Conservation (phyloP, 2,329 filamentous ascomycete species). For the Sporothrix luriei region DNA sequence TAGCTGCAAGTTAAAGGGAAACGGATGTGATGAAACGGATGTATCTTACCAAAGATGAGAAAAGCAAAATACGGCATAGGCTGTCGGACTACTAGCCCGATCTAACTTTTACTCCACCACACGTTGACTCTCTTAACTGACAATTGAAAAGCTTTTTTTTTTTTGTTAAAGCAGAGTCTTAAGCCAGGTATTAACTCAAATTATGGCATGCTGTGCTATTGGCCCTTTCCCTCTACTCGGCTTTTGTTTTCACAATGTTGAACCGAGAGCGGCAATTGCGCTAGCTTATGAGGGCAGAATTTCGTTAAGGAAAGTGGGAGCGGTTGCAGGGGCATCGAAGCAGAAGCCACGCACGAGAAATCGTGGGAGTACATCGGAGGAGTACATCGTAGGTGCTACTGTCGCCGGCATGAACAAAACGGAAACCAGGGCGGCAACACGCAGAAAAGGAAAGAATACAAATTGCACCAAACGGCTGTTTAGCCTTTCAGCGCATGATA, state of each 20-base stretch:
- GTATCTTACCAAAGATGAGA: background rate
- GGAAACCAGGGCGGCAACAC: background rate
- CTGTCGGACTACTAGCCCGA: no score
- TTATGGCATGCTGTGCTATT: no score
- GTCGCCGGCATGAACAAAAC: background rate
- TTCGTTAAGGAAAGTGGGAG: slow-evolving; percentile 9
- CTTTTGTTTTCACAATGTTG: no score
- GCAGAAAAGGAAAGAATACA: slow-evolving; percentile 3
- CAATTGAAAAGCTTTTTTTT: no score
- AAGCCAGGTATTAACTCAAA: no score
- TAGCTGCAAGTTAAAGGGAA: background rate
- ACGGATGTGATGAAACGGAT: background rate
- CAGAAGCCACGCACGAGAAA: background rate
- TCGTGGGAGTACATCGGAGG: no score
- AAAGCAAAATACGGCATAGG: background rate
- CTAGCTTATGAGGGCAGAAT: background rate
- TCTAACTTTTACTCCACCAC: no score
- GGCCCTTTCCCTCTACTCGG: no score
- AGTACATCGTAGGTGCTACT: no score
- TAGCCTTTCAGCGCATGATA: background rate
- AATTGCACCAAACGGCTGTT: background rate
- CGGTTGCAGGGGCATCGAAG: background rate
- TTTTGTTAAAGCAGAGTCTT: no score
- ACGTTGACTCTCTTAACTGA: no score
- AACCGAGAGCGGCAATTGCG: background rate